phyloP scores from a whole-genome alignment of 306 rosid species.

The Prosopis cineraria region DNA sequence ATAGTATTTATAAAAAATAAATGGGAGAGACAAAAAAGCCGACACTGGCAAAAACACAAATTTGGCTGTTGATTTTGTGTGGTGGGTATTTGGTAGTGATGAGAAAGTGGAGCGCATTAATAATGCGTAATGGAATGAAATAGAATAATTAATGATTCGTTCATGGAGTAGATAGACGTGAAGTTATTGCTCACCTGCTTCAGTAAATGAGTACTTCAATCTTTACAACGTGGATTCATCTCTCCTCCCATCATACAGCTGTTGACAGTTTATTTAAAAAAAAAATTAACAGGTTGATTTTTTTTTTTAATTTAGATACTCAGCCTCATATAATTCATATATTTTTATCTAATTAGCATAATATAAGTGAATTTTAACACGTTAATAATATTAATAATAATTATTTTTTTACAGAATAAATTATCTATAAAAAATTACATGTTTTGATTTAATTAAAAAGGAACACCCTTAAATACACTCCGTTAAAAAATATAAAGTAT shows the following conservation, averaged over 20 bases:
- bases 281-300: no score
- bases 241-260: neutral
- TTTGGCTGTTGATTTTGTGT: neutral
- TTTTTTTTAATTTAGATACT: no score
- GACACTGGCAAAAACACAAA: neutral
- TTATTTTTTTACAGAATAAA: no score
- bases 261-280: neutral
- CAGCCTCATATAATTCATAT: no score
- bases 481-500: no score
- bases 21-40: neutral
- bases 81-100: neutral
- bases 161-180: neutral
- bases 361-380: no score
- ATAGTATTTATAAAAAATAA: neutral
- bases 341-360: no score
- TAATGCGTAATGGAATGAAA: neutral
- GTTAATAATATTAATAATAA: no score
- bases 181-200: conserved; percentile 2
- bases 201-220: neutral
- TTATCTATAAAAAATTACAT: no score
- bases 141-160: neutral
- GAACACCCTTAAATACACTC: no score
- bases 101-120: neutral
- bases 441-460: no score
- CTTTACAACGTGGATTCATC: neutral